Evolutionary conservation across 2,329 filamentous ascomycete genomes (phyloP), one percentile per base, ranked within the genome.

Genomic region (Neofusicoccum parvum): DNA sequence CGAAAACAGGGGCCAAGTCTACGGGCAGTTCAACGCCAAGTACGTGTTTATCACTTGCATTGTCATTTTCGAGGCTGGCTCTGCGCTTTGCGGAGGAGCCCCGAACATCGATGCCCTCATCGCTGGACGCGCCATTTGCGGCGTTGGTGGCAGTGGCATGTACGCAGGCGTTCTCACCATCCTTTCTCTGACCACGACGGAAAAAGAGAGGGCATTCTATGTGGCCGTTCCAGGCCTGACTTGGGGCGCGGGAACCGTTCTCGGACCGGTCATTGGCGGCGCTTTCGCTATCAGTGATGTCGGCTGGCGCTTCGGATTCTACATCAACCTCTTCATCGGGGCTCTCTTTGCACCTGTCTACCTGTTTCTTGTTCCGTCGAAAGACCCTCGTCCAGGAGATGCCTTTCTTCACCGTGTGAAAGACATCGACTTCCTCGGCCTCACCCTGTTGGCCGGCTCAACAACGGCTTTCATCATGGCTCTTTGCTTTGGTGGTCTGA

Each of bases 401-500:
- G 32, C 43, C 27, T 10, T 49, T 17, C 11, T 12, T 20, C 14
- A 48, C 5, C 41, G 58, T 5, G 10, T 62, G 2, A 17, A 27
- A 5, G 17, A 48, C 5, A 37, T 53, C 9, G 23, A 36, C 12
- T 46, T 66, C 27, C 5, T 49, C 27, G 63, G 60, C 32, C 50
- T 12, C 67, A 70, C 58, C 70, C 64, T 64, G 46, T 83, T 5
- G 84, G 85, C 1, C 0, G 82, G 77, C 1, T 75, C 77, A 15
- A 79, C 80, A 45, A 70, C 77, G 1, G 72, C 74, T 7, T 68
- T 82, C 41, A 37, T 83, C 23, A 80, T 88, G 72, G 83, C 79
- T 1, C 78, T 87, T 65, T 78, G 77, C 60, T 84, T 87, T 49
- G 85, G 82, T 5, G 85, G 86, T 1, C 72, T 74, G 0, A 41